These are phyloP conservation scores for Chlorella sp. DNA, from an alignment of 139 green algal species.

Conservation along the genomic window DNA sequence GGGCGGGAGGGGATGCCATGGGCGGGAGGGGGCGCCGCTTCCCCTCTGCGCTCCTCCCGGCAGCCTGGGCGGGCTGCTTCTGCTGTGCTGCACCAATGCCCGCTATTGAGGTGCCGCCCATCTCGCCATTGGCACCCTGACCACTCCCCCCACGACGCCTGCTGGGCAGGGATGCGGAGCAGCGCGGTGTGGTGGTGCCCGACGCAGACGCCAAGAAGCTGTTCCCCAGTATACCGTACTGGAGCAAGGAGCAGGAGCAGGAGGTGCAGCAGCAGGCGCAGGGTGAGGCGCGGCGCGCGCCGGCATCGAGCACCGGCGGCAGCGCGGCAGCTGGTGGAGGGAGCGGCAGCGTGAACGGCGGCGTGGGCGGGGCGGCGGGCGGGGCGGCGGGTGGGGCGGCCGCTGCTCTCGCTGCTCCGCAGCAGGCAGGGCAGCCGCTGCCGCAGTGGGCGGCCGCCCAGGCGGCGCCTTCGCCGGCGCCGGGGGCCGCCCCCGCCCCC, in stretches of 20 bases:
- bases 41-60: background rate
- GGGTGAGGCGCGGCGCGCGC: background rate
- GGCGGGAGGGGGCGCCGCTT: background rate
- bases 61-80: background rate
- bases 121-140: background rate
- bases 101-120: background rate
- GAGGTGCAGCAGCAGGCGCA: background rate
- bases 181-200: slow-evolving; percentile 53
- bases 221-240: slow-evolving; percentile 45
- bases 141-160: background rate
- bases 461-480: background rate
- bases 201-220: slow-evolving; percentile 56
- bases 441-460: background rate
- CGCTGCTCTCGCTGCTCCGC: background rate
- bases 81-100: background rate
- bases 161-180: slow-evolving; percentile 36
- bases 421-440: background rate
- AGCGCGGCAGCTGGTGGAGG: background rate
- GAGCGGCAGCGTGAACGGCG: background rate
- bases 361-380: background rate
- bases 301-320: too few relatives aligned
- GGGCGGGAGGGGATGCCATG: background rate
- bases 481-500: background rate
- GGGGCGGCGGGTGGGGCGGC: slow-evolving; percentile 15
- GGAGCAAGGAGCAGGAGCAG: background rate